phyloP scores from a whole-genome alignment of 2,329 filamentous ascomycete genomes.

The Cladosporium sp. region DNA sequence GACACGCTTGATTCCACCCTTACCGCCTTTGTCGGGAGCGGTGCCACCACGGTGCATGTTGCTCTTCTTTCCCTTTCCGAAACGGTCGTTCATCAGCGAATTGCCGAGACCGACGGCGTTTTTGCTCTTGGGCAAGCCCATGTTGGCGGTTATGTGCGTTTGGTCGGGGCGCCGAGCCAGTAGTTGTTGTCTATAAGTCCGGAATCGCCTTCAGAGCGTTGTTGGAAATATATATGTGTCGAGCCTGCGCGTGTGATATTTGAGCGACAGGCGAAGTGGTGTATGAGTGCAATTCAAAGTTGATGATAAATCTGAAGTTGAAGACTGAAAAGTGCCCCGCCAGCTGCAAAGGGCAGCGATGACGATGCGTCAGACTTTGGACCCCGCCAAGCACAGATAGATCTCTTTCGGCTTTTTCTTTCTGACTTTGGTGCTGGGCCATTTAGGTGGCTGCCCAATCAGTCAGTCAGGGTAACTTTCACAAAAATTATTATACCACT shows the following conservation, averaged over 20 bases:
- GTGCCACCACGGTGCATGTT: constrained; percentile 70
- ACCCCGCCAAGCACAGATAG: neutral
- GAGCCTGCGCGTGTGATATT: neutral
- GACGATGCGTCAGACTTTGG: neutral
- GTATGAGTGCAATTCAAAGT: too few species aligned
- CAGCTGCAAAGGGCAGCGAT: neutral
- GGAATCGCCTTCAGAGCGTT: neutral
- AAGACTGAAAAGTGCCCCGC: neutral
- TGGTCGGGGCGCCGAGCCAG: neutral
- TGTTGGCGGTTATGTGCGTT: constrained; percentile 31
- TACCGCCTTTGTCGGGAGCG: constrained; percentile 54
- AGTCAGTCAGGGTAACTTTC: neutral
- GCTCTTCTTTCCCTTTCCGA: constrained; percentile 83
- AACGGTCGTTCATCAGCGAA: constrained; percentile 96
- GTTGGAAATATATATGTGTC: neutral
- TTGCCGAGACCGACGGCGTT: constrained; percentile 93
- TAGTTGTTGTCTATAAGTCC: neutral
- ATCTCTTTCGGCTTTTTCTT: neutral
- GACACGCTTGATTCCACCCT: constrained; percentile 47
- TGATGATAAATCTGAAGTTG: constrained; percentile 10
- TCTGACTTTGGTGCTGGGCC: neutral
- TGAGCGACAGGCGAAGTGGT: neutral
- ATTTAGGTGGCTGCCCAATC: neutral
- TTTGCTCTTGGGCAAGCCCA: constrained; percentile 87
- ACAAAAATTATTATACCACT: neutral